Percentiles rank a stretch among this genome's conserved stretches.
Conservation (phyloP, 805 yeast species). For the Wickerhamomyces alni region DNA sequence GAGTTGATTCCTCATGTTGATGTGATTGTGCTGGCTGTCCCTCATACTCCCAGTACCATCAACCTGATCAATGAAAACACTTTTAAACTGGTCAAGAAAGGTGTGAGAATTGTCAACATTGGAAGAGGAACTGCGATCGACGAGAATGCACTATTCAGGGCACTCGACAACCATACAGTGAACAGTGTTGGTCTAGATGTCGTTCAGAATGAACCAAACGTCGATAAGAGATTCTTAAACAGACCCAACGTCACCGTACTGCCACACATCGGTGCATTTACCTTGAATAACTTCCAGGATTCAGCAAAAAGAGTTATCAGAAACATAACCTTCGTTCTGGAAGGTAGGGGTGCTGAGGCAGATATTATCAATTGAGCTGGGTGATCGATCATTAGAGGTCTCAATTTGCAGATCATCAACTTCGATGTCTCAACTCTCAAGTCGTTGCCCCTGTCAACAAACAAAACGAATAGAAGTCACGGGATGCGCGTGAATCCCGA, state of each 20-base stretch:
- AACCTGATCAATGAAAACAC: constrained; percentile 45
- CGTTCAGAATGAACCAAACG: constrained; percentile 53
- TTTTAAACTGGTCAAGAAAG: constrained; percentile 40
- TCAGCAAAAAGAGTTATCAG: constrained; percentile 49
- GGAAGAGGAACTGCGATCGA: constrained; percentile 63
- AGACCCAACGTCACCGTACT: constrained; percentile 62
- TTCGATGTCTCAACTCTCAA: too few relatives aligned
- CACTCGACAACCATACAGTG: constrained; percentile 52
- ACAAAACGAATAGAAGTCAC: too few relatives aligned
- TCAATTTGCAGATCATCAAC: too few relatives aligned
- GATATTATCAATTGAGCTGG: too few relatives aligned
- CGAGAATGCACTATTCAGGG: constrained; percentile 54
- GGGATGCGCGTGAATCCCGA: too few relatives aligned
- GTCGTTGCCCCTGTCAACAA: too few relatives aligned
- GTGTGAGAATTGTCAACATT: constrained; percentile 50
- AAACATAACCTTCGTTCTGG: constrained; percentile 37
- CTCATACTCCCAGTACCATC: constrained; percentile 51
- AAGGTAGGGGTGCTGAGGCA: too few relatives aligned
- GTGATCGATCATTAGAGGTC: too few relatives aligned
- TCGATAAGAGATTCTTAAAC: constrained; percentile 42
- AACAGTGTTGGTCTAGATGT: constrained; percentile 72
- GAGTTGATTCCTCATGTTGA: constrained; percentile 39
- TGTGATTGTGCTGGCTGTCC: constrained; percentile 58
- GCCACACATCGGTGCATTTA: constrained; percentile 72
- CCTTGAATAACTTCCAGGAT: constrained; percentile 45